phyloP scores from a whole-genome alignment of 257 asterid genomes.

The Anisodus tanguticus region DNA sequence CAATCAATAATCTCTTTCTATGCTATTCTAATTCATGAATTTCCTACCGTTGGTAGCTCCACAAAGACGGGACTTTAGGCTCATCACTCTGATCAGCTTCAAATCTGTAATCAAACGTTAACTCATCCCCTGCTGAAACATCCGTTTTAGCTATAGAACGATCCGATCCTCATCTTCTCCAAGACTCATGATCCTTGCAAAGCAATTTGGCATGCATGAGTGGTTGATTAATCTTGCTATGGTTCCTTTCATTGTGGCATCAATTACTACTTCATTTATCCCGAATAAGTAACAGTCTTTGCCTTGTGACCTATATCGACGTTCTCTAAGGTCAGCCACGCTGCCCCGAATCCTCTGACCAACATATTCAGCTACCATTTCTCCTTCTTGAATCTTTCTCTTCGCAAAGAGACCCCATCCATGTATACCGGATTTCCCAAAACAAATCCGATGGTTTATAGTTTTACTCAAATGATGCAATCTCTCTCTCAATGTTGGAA shows the following conservation, averaged over 20 bases:
- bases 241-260: conserved; percentile 30
- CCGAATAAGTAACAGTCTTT: conserved; percentile 27
- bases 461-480: conserved; percentile 19
- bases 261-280: conserved; percentile 28
- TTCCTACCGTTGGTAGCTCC: conserved; percentile 30
- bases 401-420: conserved; percentile 32
- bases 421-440: conserved; percentile 30
- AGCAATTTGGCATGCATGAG: conserved; percentile 29
- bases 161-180: conserved; percentile 19
- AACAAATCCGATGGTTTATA: conserved; percentile 18
- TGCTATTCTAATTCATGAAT: conserved; percentile 27
- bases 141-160: conserved; percentile 23
- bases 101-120: conserved; percentile 31
- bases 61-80: conserved; percentile 18
- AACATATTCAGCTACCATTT: conserved; percentile 24
- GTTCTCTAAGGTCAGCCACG: conserved; percentile 22
- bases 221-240: conserved; percentile 29
- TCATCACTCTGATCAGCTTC: conserved; percentile 21
- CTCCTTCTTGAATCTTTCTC: conserved; percentile 24
- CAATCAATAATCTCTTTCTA: neutral
- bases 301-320: conserved; percentile 11
- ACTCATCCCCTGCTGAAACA: conserved; percentile 24
- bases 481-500: conserved; percentile 25
- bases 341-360: conserved; percentile 31
- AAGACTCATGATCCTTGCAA: conserved; percentile 30